These are phyloP conservation scores for Corinectria fuckeliana DNA, from an alignment of 2,329 filamentous ascomycete species.

Conservation along the genomic window DNA sequence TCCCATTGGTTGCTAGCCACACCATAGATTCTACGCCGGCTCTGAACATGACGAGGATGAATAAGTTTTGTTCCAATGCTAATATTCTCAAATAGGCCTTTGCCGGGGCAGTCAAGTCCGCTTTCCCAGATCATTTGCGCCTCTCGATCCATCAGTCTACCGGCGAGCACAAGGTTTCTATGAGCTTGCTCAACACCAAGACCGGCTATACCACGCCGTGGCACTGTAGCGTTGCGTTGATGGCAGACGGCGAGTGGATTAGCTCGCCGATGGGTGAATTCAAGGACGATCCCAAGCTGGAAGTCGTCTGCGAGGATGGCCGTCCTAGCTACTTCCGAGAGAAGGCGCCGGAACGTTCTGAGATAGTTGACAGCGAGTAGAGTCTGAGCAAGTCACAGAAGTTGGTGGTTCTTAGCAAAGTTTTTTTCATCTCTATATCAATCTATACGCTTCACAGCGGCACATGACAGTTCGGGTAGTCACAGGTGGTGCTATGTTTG, in stretches of 20 bases:
- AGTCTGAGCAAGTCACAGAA: background rate
- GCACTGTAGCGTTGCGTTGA: conserved; percentile 37
- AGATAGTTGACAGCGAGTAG: background rate
- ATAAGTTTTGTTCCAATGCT: background rate
- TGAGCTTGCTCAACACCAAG: conserved; percentile 39
- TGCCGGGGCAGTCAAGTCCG: conserved; percentile 35
- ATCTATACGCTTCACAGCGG: too few species aligned
- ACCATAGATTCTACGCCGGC: background rate
- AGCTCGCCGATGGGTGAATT: conserved; percentile 38
- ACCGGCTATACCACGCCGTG: conserved; percentile 42
- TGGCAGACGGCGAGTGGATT: conserved; percentile 34
- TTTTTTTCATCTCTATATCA: too few species aligned
- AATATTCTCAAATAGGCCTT: conserved; percentile 34
- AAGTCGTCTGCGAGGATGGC: conserved; percentile 32
- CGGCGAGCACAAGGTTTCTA: conserved; percentile 37
- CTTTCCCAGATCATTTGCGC: conserved; percentile 37
- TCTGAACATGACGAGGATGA: too few species aligned
- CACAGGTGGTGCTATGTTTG: too few species aligned
- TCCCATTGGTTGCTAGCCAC: background rate
- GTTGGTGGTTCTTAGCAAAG: background rate
- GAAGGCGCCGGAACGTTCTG: background rate
- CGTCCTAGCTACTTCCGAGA: conserved; percentile 33
- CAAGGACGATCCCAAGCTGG: conserved; percentile 27
- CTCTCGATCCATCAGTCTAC: conserved; percentile 42
- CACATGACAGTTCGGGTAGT: too few species aligned